Evolutionary conservation across 83 land plant species (phyloP), one percentile per base, ranked within the genome.

Genomic region (Picea abies): DNA sequence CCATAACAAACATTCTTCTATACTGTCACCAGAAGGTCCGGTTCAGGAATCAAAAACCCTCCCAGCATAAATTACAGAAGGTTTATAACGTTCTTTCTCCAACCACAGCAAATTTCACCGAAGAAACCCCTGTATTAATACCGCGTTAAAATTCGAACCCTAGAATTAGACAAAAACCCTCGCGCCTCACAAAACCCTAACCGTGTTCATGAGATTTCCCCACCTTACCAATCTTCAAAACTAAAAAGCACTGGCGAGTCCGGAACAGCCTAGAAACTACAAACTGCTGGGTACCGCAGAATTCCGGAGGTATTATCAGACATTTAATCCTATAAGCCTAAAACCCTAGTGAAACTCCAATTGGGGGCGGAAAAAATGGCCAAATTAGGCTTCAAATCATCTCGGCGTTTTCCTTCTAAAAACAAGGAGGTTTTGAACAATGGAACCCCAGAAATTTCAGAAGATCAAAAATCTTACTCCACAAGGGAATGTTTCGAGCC

Each of bases 141-240:
- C n/a, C 3, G 22, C 77, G 23, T 73, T 41, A 8, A 73, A 19
- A 39, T 41, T 47, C 20, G 47, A 73, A 73, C 26, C 77, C 26
- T 73, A 1, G 1, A 73, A 39, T 12, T 39, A 73, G 25, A 73
- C 4, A 73, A 44, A 73, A 73, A 19, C 77, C 77, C 26, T 44
- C 22, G 15, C 19, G 26, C 56, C 56, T 23, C 58, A n/a, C 77
- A 47, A 73, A 73, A 73, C 77, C 77, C 77, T 73, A 73, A 25
- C 12, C 25, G 29, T 52, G 47, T 52, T 12, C 11, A 52, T 52
- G 58, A 52, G 15, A 52, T 52, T 52, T 52, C 14, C 14, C 58
- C 58, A 41, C 47, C 20, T 6, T 19, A 47, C 26, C 20, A 39
- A 20, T 41, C 52, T 47, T 7, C 58, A 11, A 47, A 47, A 3